Evolutionary conservation across 768 basidiomycete species (phyloP).

Genomic region (Tulasnella sp.): DNA sequence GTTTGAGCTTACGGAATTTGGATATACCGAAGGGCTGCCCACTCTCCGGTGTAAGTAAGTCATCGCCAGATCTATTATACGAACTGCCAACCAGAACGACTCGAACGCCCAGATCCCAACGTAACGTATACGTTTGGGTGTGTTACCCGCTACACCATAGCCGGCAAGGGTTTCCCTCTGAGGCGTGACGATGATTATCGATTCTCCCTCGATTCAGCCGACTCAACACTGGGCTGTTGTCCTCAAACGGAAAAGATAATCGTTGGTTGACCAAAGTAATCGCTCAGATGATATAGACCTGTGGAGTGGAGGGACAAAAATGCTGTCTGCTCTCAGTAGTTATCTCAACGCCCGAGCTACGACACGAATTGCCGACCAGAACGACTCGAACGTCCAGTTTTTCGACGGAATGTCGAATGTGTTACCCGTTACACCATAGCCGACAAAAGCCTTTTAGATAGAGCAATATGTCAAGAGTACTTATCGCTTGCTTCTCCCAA

Average conservation of each 20-base stretch:
- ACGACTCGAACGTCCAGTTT: conserved; percentile 11
- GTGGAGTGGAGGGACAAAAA: no score
- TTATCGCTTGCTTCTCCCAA: background rate
- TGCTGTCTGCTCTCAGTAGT: no score
- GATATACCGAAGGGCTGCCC: no score
- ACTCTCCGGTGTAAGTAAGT: no score
- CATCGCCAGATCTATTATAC: background rate
- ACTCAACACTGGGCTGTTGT: no score
- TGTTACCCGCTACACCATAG: conserved; percentile 7
- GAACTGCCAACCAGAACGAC: background rate
- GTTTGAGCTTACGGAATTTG: no score
- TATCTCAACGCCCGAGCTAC: background rate
- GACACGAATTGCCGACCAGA: background rate
- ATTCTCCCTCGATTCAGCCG: no score
- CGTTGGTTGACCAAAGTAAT: no score
- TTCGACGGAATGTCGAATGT: background rate
- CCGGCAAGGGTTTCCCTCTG: background rate
- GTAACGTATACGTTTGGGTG: background rate
- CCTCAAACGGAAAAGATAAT: no score
- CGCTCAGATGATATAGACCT: no score
- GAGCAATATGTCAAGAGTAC: background rate
- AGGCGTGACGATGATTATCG: no score
- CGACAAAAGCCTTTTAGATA: background rate
- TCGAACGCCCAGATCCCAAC: background rate
- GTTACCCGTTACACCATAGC: conserved; percentile 12